Base-by-base conservation (phyloP, 805 yeast genomes). In the Ogataea chonburiensis region DNA sequence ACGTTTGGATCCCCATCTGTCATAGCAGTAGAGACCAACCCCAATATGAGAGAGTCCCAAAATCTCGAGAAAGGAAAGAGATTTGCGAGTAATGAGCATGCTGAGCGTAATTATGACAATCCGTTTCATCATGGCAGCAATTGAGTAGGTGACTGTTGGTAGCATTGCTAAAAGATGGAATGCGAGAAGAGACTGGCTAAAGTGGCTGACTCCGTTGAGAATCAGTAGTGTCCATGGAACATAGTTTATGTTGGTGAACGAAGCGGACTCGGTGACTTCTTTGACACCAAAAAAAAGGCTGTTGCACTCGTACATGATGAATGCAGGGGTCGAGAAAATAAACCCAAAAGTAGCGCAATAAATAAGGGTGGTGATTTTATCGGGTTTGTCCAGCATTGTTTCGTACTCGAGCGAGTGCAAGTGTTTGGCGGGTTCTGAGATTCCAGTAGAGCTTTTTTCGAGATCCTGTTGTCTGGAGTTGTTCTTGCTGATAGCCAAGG, bases 61-160 rank as follows among this genome's bases (percentile, higher is more conserved):
- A 3, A 60, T 31, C 52, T 81, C 86, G 14, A 60, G 53, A 1
- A 61, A 33, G 2, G 75, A 63, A n/a, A 79, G 59, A 12, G 53
- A 48, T 15, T 69, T 71, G 17, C 81, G 81, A 23, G 70, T 72
- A 68, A 72, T 74, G 25, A 82, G 40, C 65, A 89, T 84, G 50
- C 95, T 85, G 1, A 81, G 81, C 2, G 82, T 71, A 27, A 88
- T 87, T 19, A 88, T 76, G 1, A 86, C 83, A n/a, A 88, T 83
- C 52, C 95, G 77, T 63, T 88, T 88, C 76, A 88, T 74, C 75
- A 88, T 73, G 27, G 86, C 79, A 3, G 96, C 95, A 39, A 88
- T 80, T 2, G 94, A 83, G 61, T 86, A 88, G 3, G 93, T 77
- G 9, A 88, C 79, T 0, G 96, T 86, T 3, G 95, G 84, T 5